Evolutionary conservation across 257 asterid species (phyloP).

Genomic region (Scutellaria baicalensis): DNA sequence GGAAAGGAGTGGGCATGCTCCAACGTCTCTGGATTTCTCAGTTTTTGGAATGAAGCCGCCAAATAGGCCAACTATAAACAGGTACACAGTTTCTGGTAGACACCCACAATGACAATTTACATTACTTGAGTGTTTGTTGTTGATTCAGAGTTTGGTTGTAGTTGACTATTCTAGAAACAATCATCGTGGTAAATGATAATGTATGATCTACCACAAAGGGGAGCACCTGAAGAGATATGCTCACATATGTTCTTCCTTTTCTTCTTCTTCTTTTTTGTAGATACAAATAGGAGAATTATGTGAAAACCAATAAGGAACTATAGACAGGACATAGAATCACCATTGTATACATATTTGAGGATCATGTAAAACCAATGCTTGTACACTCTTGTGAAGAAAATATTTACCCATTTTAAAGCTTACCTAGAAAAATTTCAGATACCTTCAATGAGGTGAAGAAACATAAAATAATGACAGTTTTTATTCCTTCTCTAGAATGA

Average conservation of each 20-base stretch:
- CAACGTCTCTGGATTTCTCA: slow-evolving; percentile 91
- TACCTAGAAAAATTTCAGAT: not conserved
- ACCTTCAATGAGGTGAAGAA: not conserved
- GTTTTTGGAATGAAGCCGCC: slow-evolving; percentile 78
- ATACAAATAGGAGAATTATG: not conserved
- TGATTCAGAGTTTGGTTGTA: not conserved
- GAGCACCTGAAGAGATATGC: not conserved
- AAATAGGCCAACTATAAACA: slow-evolving; percentile 87
- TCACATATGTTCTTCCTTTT: not conserved
- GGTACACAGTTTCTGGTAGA: slow-evolving; percentile 33
- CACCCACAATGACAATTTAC: not conserved
- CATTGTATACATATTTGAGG: not conserved
- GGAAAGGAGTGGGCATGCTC: slow-evolving; percentile 68
- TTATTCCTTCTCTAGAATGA: not conserved
- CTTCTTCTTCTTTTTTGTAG: not conserved
- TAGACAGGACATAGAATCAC: not conserved
- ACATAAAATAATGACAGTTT: not conserved
- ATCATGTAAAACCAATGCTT: not conserved
- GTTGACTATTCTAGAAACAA: not conserved
- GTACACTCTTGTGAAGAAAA: not conserved
- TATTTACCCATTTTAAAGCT: not conserved
- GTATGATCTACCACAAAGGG: not conserved
- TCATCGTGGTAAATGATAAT: not conserved
- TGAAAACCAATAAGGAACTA: not conserved
- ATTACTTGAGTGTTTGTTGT: slow-evolving; percentile 8